Evolutionary conservation across 805 yeast genomes (phyloP), one percentile per base, ranked within the genome.

Genomic region (Brettanomyces sp.): DNA sequence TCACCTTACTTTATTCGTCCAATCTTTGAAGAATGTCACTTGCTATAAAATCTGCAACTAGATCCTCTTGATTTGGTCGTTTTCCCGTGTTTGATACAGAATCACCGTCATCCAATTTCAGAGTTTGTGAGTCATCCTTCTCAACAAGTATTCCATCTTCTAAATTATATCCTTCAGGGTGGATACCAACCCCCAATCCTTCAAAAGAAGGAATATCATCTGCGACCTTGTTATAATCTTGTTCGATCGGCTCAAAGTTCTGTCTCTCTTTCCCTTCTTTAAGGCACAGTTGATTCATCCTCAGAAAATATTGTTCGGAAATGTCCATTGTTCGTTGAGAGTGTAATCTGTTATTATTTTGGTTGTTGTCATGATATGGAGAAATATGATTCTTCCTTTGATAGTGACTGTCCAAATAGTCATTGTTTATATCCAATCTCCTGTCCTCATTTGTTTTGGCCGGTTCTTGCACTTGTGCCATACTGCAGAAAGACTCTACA

Each of bases 21-120:
- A 55, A 42, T 32, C 56, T 47, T 38, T 49, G 53, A 5, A 56
- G 48, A 34, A 56, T 57, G 45, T 56, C 59, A 21, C 49, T 39
- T 28, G 58, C 58, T 14, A 56, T 53, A 8, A 56, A 44, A 43
- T 52, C 53, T 3, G 55, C 58, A 11, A 54, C 54, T 9, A 49
- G 36, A 30, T 55, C 56, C 36, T 48, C 50, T 23, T 28, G 32
- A 9, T 48, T 39, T 44, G 35, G 33, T 4, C 39, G 6, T 18
- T 43, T 5, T n/a, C 11, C 25, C 38, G 39, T 9, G 36, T 24
- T 13, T 13, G 21, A 13, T 41, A 14, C 24, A 12, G 25, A 23
- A 24, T 39, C 34, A n/a, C 4, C 33, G 9, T 39, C 42, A 28
- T 39, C 34, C 22, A 13, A 3, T 32, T 36, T 11, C 14, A 30